These are phyloP conservation scores for Phytopythium delawarense DNA, from an alignment of 352 stramenopile species.

Conservation along the genomic window DNA sequence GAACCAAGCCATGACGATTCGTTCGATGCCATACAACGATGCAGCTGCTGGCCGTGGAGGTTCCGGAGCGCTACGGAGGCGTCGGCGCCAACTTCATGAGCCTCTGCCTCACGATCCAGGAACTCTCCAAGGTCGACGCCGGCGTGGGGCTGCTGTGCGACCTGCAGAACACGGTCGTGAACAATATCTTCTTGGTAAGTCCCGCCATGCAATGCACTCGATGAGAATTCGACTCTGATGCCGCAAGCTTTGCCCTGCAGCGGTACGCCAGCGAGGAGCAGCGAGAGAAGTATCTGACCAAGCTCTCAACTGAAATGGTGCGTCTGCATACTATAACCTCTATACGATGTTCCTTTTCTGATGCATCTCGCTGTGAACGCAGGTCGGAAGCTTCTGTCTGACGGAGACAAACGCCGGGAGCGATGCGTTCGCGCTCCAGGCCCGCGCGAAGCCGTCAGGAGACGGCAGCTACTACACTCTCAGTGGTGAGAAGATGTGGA, in stretches of 20 bases:
- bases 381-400: constrained; percentile 95
- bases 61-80: constrained; percentile 90
- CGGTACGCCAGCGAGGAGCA: constrained; percentile 67
- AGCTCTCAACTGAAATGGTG: constrained; percentile 57
- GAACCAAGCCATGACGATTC: background rate
- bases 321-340: background rate
- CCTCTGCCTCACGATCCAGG: constrained; percentile 93
- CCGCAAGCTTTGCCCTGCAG: constrained; percentile 7
- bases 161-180: constrained; percentile 92
- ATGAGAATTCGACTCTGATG: background rate
- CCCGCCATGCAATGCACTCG: background rate
- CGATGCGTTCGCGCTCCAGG: constrained; percentile 95
- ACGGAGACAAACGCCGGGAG: constrained; percentile 91
- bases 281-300: constrained; percentile 75
- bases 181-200: constrained; percentile 90
- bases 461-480: constrained; percentile 92
- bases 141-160: constrained; percentile 94
- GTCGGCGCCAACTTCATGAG: constrained; percentile 93
- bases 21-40: background rate
- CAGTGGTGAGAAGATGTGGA: constrained; percentile 94
- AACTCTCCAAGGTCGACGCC: constrained; percentile 93
- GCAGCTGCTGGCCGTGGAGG: constrained; percentile 93
- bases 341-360: background rate
- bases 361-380: constrained; percentile 6
- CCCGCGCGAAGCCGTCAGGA: constrained; percentile 70